These are phyloP conservation scores for Fagus sylvatica DNA, from an alignment of 306 rosid species.

Conservation along the genomic window DNA sequence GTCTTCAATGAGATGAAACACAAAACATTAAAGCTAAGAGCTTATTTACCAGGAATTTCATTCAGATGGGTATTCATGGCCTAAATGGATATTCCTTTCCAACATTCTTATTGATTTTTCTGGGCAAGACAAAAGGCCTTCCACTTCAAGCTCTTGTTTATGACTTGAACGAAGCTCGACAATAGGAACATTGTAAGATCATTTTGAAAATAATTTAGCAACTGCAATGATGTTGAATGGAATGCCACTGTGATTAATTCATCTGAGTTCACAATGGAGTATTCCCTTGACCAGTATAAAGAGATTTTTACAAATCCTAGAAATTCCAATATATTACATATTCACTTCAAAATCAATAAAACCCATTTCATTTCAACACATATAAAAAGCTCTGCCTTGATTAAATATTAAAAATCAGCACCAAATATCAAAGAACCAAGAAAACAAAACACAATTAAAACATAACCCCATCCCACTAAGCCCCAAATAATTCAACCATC, in stretches of 20 bases:
- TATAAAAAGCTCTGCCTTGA: too few relatives aligned
- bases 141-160: too few relatives aligned
- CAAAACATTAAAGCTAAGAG: not conserved
- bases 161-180: too few relatives aligned
- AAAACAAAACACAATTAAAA: too few relatives aligned
- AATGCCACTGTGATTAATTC: not conserved
- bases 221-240: not conserved
- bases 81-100: not conserved
- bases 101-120: not conserved
- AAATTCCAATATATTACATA: too few relatives aligned
- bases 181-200: not conserved
- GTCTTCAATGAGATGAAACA: not conserved
- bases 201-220: not conserved
- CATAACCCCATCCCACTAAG: too few relatives aligned
- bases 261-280: not conserved
- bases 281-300: not conserved
- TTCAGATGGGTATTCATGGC: not conserved
- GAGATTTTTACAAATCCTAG: not conserved
- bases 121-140: not conserved
- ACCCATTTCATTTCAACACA: too few relatives aligned
- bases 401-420: too few relatives aligned
- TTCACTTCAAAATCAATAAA: too few relatives aligned
- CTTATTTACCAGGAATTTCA: not conserved
- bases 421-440: too few relatives aligned
- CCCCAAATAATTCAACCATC: too few relatives aligned